Evolutionary conservation across 2,329 filamentous ascomycete genomes (phyloP), one percentile per base, ranked within the genome.

Genomic region (Passalora sequoiae): DNA sequence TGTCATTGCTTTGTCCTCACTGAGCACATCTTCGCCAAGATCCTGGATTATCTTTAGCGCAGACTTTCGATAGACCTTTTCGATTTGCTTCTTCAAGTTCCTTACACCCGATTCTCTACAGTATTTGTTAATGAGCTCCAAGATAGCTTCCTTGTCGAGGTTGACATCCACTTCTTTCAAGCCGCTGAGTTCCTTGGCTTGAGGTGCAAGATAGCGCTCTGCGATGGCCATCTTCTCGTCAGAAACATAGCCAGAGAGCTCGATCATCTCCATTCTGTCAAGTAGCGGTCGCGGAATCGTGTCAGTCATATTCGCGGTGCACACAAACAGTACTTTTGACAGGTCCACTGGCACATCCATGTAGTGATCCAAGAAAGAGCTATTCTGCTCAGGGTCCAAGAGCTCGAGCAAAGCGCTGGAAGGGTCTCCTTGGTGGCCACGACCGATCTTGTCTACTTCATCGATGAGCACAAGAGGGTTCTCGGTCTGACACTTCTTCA

Each of bases 191-290:
- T 96, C 89, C 68, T 94, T 94, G n/a, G 94, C 92, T 36, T 88
- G 84, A 6, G 92, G 92, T 0, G 87, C 86, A 19, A 98, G 78
- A 61, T 98, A 98, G 53, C 81, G 80, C 63, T 98, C 84, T 3
- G 92, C 92, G 59, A 98, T 98, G 3, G 92, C 91, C 81, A 94
- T 96, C 76, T 98, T 98, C 75, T 98, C 92, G 54, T 98, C 91
- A 0, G 91, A 83, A 38, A 98, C 91, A 61, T 98, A 98, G 8
- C 92, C 92, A 25, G 91, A 97, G 2, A 98, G 76, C 50, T 94
- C 82, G 55, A 98, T 98, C 59, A 97, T 81, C 66, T 98, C 92
- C 92, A 98, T 98, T 56, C 92, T 84, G 63, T 98, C 92, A 12
- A 97, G 76, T 0, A 98, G 75, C 3, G 92, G 94, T 30, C 89